Base-by-base conservation (phyloP, 371 early-diverging fungal species). In the Zopfochytrium polystomum region DNA sequence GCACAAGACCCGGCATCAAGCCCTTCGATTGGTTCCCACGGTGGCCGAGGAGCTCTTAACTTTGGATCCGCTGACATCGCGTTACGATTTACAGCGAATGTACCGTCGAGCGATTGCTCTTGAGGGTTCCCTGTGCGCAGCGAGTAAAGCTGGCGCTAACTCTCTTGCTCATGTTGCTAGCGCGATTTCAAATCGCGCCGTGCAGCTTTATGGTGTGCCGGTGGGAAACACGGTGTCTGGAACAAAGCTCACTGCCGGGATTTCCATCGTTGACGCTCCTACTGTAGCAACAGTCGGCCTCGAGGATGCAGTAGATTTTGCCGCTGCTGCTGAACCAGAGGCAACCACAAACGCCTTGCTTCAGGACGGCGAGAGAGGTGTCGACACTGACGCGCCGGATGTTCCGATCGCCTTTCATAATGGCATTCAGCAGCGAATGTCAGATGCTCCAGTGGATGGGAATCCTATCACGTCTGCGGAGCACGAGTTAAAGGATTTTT, bases 21-120 rank as follows among this genome's bases (percentile, higher is more conserved):
- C 61, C 13, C n/a, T 66, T 2, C 20, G 38, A 29, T 3, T n/a
- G 1, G 35, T 61, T 9, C 67, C 67, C 3, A 45, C 32, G 6
- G 53, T 56, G 13, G 62, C 62, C 5, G 44, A 45, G 29, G 30
- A 52, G 33, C 25, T 66, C 9, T 35, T 66, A 15, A 20, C 5
- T 5, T 46, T 66, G 30, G 61, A 46, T 22, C 57, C 62, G 15
- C 26, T 42, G 22, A 50, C 56, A 4, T 61, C 67, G 20, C 46
- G 67, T n/a, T 66, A 66, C 35, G 67, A 66, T 31, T 32, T 66
- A 9, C 67, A 66, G 53, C 33, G 67, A 5, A 66, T 66, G 33
- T 58, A 62, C 42, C n/a, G n/a, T n/a, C n/a, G 47, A 33, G 42
- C 47, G 51, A 31, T 15, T 52, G 26, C 22, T 27, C 11, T 45